Conservation (phyloP, 1,284 basidiomycete species). For the Apiotrichum gamsii region DNA sequence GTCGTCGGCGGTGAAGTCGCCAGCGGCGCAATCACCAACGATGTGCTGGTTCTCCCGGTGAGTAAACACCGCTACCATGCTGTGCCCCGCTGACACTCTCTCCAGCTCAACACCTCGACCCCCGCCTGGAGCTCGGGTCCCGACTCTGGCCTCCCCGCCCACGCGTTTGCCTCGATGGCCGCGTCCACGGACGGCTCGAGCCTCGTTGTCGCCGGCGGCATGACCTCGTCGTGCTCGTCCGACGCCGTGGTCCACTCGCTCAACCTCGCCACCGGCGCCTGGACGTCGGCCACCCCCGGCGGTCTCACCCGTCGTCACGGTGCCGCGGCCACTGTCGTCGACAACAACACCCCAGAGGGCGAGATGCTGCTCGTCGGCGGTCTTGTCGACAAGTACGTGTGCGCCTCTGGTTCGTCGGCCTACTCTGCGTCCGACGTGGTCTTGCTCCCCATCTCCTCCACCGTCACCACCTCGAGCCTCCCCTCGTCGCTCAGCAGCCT, state of each 20-base stretch:
- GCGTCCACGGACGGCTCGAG: conserved; percentile 22
- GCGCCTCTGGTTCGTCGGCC: conserved; percentile 26
- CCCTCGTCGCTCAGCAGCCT: conserved; percentile 34
- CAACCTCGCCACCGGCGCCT: conserved; percentile 20
- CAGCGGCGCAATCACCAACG: conserved; percentile 40
- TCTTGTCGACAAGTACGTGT: conserved; percentile 40
- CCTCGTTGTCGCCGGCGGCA: conserved; percentile 39
- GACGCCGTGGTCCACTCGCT: conserved; percentile 40
- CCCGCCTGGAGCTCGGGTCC: conserved; percentile 35
- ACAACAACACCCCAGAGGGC: conserved; percentile 23
- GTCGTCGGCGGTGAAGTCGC: conserved; percentile 43
- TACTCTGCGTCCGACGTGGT: conserved; percentile 39
- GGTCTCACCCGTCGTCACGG: conserved; percentile 35
- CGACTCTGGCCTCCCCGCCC: conserved; percentile 36
- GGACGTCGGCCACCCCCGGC: conserved; percentile 29
- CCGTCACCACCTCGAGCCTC: conserved; percentile 21
- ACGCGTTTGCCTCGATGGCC: conserved; percentile 41
- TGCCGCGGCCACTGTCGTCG: conserved; percentile 27
- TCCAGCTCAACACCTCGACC: conserved; percentile 35
- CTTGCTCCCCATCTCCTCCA: conserved; percentile 24
- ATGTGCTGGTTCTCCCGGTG: conserved; percentile 42
- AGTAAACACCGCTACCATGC: conserved; percentile 5
- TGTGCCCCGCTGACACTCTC: neutral
- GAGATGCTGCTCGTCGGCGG: conserved; percentile 42
- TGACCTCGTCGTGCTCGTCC: conserved; percentile 37